phyloP scores from a whole-genome alignment of 2,329 filamentous ascomycete genomes.

The Gliomastix tumulicola region DNA sequence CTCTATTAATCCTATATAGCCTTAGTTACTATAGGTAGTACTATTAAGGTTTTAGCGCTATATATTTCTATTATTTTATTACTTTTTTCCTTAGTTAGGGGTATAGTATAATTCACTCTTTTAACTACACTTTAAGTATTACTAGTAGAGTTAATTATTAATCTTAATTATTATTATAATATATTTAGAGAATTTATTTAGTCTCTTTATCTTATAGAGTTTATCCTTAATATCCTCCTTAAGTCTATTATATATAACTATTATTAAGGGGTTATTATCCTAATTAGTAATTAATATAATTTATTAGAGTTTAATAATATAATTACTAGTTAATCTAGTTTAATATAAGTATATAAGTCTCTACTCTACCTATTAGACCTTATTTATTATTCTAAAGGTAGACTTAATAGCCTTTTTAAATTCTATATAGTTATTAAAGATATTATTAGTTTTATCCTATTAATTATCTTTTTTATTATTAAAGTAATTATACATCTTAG shows the following conservation, averaged over 20 bases:
- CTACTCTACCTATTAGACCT: not conserved
- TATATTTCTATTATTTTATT: not conserved
- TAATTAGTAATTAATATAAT: not conserved
- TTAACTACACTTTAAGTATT: too few species aligned
- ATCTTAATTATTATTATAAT: not conserved
- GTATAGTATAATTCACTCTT: too few species aligned
- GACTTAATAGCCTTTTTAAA: not conserved
- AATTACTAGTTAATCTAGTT: not conserved
- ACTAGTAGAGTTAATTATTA: too few species aligned
- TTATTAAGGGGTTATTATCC: not conserved
- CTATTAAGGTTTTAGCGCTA: not conserved
- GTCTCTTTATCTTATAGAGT: slow-evolving; percentile 1
- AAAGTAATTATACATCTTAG: not conserved
- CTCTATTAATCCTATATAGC: not conserved
- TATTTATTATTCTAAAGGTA: slow-evolving; percentile 1
- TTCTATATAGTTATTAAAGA: slow-evolving; percentile 1
- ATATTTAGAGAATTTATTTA: not conserved
- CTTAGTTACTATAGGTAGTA: slow-evolving; percentile 1
- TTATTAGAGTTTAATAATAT: slow-evolving; percentile 1
- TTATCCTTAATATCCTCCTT: slow-evolving; percentile 2
- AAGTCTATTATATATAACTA: not conserved
- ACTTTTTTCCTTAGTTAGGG: too few species aligned
- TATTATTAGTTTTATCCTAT: not conserved
- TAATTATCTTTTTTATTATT: not conserved
- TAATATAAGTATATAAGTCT: not conserved